Conservation (phyloP, 805 yeast genomes). For the Sungouiella thailandica region DNA sequence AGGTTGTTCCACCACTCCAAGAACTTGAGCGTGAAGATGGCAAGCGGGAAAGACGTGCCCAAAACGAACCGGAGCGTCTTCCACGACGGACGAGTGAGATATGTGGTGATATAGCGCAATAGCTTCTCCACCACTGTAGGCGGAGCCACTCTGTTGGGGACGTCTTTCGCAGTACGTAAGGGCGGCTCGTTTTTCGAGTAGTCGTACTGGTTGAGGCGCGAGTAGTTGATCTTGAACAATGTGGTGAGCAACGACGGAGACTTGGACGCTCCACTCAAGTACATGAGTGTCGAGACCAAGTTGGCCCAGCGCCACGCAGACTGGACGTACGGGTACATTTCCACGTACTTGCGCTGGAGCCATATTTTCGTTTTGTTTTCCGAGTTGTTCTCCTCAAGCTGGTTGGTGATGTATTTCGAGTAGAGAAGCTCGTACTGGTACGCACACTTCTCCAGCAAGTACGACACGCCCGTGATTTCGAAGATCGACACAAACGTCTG, state of each 20-base stretch:
- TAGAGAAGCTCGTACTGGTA: conserved; percentile 56
- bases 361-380: conserved; percentile 21
- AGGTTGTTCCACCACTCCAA: conserved; percentile 92
- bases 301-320: conserved; percentile 44
- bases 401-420: conserved; percentile 54
- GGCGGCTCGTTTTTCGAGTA: conserved; percentile 36
- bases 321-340: conserved; percentile 57
- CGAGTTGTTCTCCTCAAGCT: conserved; percentile 22
- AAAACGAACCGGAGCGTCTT: conserved; percentile 27
- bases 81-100: conserved; percentile 25
- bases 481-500: conserved; percentile 56
- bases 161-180: conserved; percentile 4
- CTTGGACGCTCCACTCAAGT: conserved; percentile 60
- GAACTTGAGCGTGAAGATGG: conserved; percentile 76
- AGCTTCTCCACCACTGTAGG: conserved; percentile 35
- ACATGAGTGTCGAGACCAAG: conserved; percentile 55
- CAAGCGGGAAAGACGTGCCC: conserved; percentile 66
- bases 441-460: conserved; percentile 64
- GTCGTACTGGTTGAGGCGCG: conserved; percentile 54
- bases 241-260: conserved; percentile 61
- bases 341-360: conserved; percentile 41
- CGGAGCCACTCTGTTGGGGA: conserved; percentile 34
- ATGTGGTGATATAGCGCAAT: conserved; percentile 17
- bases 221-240: conserved; percentile 57
- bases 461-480: conserved; percentile 62